These are phyloP conservation scores for Lithocarpus polystachyus DNA, from an alignment of 306 rosid genomes.

Conservation along the genomic window DNA sequence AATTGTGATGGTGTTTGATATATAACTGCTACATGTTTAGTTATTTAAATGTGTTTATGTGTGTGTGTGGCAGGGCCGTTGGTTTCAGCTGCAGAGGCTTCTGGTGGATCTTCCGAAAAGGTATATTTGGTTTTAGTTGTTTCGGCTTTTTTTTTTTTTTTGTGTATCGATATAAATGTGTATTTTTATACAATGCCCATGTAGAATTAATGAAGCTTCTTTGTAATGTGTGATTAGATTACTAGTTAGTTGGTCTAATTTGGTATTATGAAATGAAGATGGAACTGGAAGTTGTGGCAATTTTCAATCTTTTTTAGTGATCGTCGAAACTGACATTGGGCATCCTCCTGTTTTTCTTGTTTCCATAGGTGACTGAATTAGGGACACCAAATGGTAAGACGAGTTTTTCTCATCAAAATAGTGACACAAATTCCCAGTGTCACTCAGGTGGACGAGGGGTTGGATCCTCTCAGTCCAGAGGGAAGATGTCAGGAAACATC, in stretches of 20 bases:
- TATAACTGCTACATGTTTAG: background rate
- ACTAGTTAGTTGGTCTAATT: conserved; percentile 3
- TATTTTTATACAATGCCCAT: background rate
- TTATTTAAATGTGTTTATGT: too few species aligned
- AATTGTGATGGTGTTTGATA: background rate
- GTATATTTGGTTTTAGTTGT: conserved; percentile 32
- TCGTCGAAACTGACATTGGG: background rate
- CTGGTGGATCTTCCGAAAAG: conserved; percentile 60
- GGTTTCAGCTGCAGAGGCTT: conserved; percentile 41
- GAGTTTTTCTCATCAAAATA: conserved; percentile 36
- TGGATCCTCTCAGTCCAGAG: conserved; percentile 46
- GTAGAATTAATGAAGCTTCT: background rate
- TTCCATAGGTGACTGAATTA: conserved; percentile 51
- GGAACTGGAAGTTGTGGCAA: background rate
- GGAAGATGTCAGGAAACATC: conserved; percentile 31
- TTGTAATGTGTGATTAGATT: conserved; percentile 2
- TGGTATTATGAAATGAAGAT: background rate
- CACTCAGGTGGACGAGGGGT: conserved; percentile 39
- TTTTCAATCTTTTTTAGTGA: conserved; percentile 5
- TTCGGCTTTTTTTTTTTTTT: background rate
- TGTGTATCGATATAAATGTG: background rate
- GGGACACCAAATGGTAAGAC: conserved; percentile 34
- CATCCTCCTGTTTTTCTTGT: background rate
- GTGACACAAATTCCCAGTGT: conserved; percentile 39
- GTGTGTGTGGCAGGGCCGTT: conserved; percentile 52